Evolutionary conservation across 169 alveolate species (phyloP).

Genomic region (Eimeria necatrix): DNA sequence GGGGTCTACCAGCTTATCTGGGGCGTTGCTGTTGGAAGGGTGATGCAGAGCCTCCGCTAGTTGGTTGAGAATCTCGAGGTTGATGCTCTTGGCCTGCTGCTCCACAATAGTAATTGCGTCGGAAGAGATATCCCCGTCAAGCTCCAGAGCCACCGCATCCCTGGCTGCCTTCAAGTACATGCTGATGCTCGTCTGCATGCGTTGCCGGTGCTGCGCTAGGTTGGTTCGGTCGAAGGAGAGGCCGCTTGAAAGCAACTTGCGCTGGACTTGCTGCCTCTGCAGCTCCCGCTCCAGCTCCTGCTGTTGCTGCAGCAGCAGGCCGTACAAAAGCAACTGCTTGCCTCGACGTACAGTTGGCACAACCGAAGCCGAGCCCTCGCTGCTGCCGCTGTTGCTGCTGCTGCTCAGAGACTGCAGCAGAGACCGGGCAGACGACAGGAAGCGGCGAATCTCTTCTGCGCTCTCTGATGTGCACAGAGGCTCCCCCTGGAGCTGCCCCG

Average conservation of each 20-base stretch:
- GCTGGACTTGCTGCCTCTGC: neutral
- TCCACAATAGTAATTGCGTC: neutral
- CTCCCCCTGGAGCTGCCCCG: neutral
- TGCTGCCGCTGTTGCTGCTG: neutral
- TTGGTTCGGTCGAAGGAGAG: neutral
- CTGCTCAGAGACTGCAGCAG: neutral
- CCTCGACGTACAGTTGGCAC: neutral
- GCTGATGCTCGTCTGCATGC: neutral
- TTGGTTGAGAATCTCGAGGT: neutral
- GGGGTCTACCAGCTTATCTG: neutral
- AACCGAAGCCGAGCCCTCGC: too few species aligned
- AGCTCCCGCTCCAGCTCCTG: constrained; percentile 11
- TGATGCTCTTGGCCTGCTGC: neutral
- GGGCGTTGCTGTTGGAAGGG: neutral
- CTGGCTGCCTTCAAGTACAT: neutral
- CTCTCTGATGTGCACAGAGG: neutral
- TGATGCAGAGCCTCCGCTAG: neutral
- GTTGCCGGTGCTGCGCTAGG: neutral
- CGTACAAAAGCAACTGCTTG: neutral
- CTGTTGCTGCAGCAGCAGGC: neutral
- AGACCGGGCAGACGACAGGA: neutral
- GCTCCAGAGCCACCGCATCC: neutral
- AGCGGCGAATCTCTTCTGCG: neutral
- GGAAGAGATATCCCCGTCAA: neutral
- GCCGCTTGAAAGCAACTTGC: neutral